Evolutionary conservation across 2,329 filamentous ascomycete species (phyloP), one percentile per base, ranked within the genome.

Genomic region (Hirsutella minnesotensis): DNA sequence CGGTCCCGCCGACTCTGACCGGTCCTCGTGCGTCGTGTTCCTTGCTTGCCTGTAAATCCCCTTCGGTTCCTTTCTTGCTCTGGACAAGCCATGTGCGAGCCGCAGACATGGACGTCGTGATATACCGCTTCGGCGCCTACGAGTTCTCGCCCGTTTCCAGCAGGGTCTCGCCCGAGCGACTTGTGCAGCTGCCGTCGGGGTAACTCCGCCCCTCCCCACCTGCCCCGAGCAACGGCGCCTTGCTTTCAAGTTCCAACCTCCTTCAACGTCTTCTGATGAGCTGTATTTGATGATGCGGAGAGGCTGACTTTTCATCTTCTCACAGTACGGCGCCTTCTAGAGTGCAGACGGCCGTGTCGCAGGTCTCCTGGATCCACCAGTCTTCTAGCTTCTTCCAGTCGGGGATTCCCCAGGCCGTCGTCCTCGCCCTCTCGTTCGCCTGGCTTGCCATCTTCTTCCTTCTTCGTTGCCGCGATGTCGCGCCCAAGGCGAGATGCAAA

Each of bases 351-450:
- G 41, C 34, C 35, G 9, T 37, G 22, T 41, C 51, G 36, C 47
- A 51, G 22, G 40, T 58, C 10, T 45, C 57, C 52, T 70, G 69
- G 68, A 59, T 69, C 42, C 52, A 56, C 44, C 35, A 57, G 19
- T 50, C 64, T 31, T 62, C 66, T 24, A 51, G 53, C 3, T 53
- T 68, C 47, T 64, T 68, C 40, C 59, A 58, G 47, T 60, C 65
- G 24, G 68, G 68, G 36, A 60, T 59, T 44, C 53, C 62, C 13
- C 69, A 72, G 46, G 50, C 59, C 38, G 48, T 54, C 22, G 48
- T 64, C 21, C 53, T 70, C 33, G 49, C 59, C 42, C 27, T 60
- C 19, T 70, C 67, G 3, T 51, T 61, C 27, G 40, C 62, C 29
- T 58, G 63, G 46, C 47, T 66, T 33, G 48, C 56, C 24, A 53